Conservation (phyloP, 495 filamentous ascomycete species). For the Aspergillus steynii region DNA sequence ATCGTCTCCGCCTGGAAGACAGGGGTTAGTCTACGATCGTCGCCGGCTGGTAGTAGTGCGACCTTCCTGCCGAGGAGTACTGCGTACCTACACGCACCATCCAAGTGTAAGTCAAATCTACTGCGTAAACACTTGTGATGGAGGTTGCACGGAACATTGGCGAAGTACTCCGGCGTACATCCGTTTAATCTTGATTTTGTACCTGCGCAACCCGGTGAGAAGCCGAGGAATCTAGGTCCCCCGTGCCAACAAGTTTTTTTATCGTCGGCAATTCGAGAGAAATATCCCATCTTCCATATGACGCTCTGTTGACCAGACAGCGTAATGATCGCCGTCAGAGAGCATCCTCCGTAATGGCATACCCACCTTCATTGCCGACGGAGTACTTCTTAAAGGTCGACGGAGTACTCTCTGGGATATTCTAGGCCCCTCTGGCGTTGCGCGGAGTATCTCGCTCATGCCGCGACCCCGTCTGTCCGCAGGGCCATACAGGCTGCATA, state of each 20-base stretch:
- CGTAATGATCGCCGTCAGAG: not conserved
- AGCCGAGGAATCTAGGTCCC: not conserved
- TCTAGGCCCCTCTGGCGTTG: too few species aligned
- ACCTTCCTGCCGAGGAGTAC: not conserved
- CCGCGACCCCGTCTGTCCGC: too few species aligned
- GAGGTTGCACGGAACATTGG: not conserved
- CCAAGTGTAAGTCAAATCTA: too few species aligned
- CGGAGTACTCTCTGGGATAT: too few species aligned
- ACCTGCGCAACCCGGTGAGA: not conserved
- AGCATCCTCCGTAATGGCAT: not conserved
- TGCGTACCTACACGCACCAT: too few species aligned
- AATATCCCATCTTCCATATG: too few species aligned
- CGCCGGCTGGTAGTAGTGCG: not conserved
- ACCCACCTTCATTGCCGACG: not conserved
- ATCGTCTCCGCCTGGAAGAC: not conserved
- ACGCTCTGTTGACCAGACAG: not conserved
- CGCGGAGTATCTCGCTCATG: too few species aligned
- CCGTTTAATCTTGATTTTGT: not conserved
- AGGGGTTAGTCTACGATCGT: slow-evolving; percentile 1
- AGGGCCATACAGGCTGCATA: too few species aligned
- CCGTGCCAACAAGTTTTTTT: not conserved
- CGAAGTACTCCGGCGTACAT: not conserved
- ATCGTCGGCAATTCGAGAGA: too few species aligned
- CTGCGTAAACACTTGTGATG: not conserved
- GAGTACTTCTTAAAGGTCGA: not conserved